Base-by-base conservation (phyloP, 2,329 filamentous ascomycete genomes). In the Aspergillus sp. region DNA sequence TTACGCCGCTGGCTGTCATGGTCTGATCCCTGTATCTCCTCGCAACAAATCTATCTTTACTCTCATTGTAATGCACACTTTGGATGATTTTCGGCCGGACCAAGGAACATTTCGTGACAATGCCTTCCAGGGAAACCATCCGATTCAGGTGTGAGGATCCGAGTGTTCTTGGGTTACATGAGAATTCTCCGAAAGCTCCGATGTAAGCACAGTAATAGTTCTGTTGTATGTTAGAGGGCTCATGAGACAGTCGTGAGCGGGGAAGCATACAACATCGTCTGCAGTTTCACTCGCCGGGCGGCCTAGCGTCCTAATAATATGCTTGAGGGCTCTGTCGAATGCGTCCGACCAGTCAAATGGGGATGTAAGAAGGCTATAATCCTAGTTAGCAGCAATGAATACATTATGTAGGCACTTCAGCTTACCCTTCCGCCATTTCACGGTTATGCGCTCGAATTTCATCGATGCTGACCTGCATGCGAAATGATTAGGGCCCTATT, bases 11-110 rank as follows among this genome's bases (percentile, higher is more conserved):
- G 53, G 84, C 83, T 27, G 90, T 93, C 93, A 98, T 99, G 2
- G 95, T 99, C 79, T 98, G 93, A 75, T 99, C 95, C 66, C 88
- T 85, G 74, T 99, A 99, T 73, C 95, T 91, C 63, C 92, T 85
- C 69, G 90, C 92, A 68, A 93, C 87, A 66, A 98, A 99, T 41
- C 89, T 90, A 63, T 91, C 85, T 74, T 91, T 92, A 63, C 79
- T 86, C 77, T 97, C 93, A 68, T 91, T 96, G 78, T 93, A 98
- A 75, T 99, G 95, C 53, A 99, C 93, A 76, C 95, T 98, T 79
- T 96, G 96, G 61, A 98, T 88, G n/a, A 99, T 87, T 77, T 99
- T 99, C 11, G 95, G 95, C 56, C 96, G 86, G 62, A 99, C 96
- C 19, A 99, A 82, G 23, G 93, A 97, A 77, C 91, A 96, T 74